Percentiles rank a stretch among this genome's conserved stretches.
Evolutionary conservation across 257 asterid genomes (phyloP).

Genomic region (Knoxia roxburghii): DNA sequence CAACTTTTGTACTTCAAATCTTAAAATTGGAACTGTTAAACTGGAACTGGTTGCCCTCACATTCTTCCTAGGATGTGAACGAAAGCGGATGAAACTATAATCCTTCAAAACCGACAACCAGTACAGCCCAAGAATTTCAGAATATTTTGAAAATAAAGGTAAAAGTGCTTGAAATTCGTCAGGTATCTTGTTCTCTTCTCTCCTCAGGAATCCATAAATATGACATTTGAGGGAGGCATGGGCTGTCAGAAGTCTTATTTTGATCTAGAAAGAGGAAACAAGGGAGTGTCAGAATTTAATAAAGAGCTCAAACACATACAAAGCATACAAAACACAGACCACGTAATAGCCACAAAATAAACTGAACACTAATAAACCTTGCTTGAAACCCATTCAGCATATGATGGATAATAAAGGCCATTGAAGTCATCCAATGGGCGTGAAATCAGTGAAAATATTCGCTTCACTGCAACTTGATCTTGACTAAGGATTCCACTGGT

Average conservation of each 20-base stretch:
- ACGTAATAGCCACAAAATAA: not conserved
- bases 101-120: conserved; percentile 93
- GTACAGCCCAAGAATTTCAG: conserved; percentile 66
- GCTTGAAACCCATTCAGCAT: conserved; percentile 99
- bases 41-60: conserved; percentile 48
- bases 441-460: conserved; percentile 93
- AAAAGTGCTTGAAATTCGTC: conserved; percentile 69
- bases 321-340: conserved; percentile 2
- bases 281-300: not conserved
- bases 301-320: conserved; percentile 3
- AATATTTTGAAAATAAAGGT: conserved; percentile 79
- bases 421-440: conserved; percentile 90
- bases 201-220: conserved; percentile 63
- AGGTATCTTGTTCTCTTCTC: conserved; percentile 60
- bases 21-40: not conserved
- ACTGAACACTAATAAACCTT: conserved; percentile 43
- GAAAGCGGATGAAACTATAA: conserved; percentile 61
- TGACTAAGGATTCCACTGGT: conserved; percentile 91
- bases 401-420: conserved; percentile 89
- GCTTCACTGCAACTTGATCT: conserved; percentile 89
- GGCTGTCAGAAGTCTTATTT: conserved; percentile 88
- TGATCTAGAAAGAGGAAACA: conserved; percentile 54
- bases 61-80: conserved; percentile 46
- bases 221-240: conserved; percentile 97
- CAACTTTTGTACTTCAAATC: not conserved